A percentile compares a stretch with the other conserved stretches of the same genome.
Evolutionary conservation across 129 eudicot genomes (phyloP).

Genomic region (Flaveria sonorensis): DNA sequence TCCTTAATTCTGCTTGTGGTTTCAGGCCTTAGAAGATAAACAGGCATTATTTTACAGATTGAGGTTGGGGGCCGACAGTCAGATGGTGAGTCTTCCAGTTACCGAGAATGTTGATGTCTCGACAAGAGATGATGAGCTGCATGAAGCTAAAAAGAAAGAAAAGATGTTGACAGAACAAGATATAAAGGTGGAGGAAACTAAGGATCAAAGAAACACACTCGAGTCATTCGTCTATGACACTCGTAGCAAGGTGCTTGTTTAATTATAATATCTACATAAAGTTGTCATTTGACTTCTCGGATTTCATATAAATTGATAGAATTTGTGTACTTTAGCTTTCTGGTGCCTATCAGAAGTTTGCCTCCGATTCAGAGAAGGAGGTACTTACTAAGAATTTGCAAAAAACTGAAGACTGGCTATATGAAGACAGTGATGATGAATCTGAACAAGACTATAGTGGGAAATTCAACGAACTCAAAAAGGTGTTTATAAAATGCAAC

Average conservation of each 20-base stretch:
- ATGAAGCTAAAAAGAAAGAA: slow-evolving; percentile 61
- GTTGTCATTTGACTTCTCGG: background rate
- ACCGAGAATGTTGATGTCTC: slow-evolving; percentile 42
- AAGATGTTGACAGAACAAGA: slow-evolving; percentile 65
- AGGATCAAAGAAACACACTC: slow-evolving; percentile 73
- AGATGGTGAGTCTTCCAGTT: slow-evolving; percentile 9
- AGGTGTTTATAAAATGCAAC: slow-evolving; percentile 42
- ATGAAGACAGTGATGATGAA: slow-evolving; percentile 91
- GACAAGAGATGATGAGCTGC: slow-evolving; percentile 48
- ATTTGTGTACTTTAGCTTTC: slow-evolving; percentile 47
- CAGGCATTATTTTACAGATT: background rate
- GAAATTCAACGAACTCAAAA: slow-evolving; percentile 59
- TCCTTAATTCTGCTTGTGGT: background rate
- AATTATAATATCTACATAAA: background rate
- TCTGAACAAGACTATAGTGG: slow-evolving; percentile 61
- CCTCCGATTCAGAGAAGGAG: slow-evolving; percentile 62
- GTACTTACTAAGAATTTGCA: slow-evolving; percentile 54
- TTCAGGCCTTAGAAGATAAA: slow-evolving; percentile 55
- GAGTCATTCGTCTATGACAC: slow-evolving; percentile 83
- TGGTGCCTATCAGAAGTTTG: slow-evolving; percentile 55
- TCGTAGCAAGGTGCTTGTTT: slow-evolving; percentile 62
- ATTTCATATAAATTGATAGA: slow-evolving; percentile 6
- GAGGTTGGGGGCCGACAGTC: slow-evolving; percentile 29
- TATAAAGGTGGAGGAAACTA: slow-evolving; percentile 62
- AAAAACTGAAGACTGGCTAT: slow-evolving; percentile 89